These are phyloP conservation scores for Tothia fuscella DNA, from an alignment of 2,329 filamentous ascomycete genomes.

Conservation along the genomic window DNA sequence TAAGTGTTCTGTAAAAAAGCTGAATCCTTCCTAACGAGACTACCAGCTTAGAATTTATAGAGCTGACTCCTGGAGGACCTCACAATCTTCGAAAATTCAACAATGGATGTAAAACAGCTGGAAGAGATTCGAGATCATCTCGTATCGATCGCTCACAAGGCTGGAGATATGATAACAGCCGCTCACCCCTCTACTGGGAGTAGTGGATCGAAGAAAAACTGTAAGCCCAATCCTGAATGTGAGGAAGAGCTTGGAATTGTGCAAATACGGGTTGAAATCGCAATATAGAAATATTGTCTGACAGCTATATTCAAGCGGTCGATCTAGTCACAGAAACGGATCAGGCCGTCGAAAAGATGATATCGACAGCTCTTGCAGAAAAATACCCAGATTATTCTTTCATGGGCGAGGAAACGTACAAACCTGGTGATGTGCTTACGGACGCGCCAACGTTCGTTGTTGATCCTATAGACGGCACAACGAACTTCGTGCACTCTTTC, in stretches of 20 bases:
- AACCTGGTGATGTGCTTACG: constrained; percentile 52
- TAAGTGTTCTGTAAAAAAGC: too few species aligned
- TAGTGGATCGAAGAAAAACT: constrained; percentile 38
- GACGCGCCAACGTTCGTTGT: constrained; percentile 64
- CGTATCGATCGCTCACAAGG: constrained; percentile 32
- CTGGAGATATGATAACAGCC: constrained; percentile 34
- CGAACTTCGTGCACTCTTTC: constrained; percentile 69
- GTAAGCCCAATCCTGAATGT: constrained; percentile 16
- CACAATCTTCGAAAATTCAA: too few species aligned
- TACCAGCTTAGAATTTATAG: too few species aligned
- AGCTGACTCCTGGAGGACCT: too few species aligned
- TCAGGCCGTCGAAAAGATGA: constrained; percentile 46
- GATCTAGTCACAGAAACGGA: constrained; percentile 55
- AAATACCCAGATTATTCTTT: constrained; percentile 47
- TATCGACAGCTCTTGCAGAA: constrained; percentile 37
- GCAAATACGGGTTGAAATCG: background rate
- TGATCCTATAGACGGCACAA: constrained; percentile 73
- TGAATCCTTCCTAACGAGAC: too few species aligned
- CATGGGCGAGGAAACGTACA: constrained; percentile 67
- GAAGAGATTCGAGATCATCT: constrained; percentile 38
- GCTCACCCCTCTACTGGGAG: constrained; percentile 30
- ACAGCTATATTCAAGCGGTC: constrained; percentile 29
- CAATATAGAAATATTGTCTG: background rate
- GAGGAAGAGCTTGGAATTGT: background rate
- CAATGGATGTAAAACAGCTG: too few species aligned